Base-by-base conservation (phyloP, 805 yeast species). In the Candida nanaspora region DNA sequence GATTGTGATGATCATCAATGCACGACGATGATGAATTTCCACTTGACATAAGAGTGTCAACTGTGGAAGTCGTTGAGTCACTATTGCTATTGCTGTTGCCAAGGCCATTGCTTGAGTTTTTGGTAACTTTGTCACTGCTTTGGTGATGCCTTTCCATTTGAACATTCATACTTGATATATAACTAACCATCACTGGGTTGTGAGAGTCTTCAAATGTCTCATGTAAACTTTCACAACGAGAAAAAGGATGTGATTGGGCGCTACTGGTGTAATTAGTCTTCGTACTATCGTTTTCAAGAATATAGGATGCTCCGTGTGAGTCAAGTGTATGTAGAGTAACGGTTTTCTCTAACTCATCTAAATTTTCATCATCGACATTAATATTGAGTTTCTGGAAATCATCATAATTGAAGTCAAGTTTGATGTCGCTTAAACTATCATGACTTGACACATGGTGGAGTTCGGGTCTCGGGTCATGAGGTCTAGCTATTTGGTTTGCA, bases 401-500 rank as follows among this genome's bases (percentile, higher is more conserved):
- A 30, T 14, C 33, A 15, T 30, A 30, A 20, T 16, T 16, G 11
- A 31, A 31, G 11, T 31, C n/a, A 18, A 31, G 34, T 4, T 31
- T 5, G 9, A 31, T 19, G 3, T 31, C 34, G 11, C 22, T 19
- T 18, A 31, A 11, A 9, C 22, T 19, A 31, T 31, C 34, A 21
- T 21, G 35, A 21, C 16, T 21, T 21, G 27, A 33, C 4, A 6
- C n/a, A 39, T 21, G 36, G 19, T 18, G 34, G 11, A 31, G 13
- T 31, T 18, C n/a, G 6, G 61, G 61, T 40, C 61, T 47, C 9
- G 59, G 53, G 38, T 61, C 65, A 27, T 54, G 57, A 2, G 60
- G 61, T 34, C 63, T 44, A 4, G 72, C 72, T 15, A 69, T 69
- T 32, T 53, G 56, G n/a, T 50, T 49, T 14, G 61, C 68, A 6